A percentile compares a stretch with the other conserved stretches of the same genome.
phyloP scores from a whole-genome alignment of 441 rosid genomes.

The Kokia cookei region DNA sequence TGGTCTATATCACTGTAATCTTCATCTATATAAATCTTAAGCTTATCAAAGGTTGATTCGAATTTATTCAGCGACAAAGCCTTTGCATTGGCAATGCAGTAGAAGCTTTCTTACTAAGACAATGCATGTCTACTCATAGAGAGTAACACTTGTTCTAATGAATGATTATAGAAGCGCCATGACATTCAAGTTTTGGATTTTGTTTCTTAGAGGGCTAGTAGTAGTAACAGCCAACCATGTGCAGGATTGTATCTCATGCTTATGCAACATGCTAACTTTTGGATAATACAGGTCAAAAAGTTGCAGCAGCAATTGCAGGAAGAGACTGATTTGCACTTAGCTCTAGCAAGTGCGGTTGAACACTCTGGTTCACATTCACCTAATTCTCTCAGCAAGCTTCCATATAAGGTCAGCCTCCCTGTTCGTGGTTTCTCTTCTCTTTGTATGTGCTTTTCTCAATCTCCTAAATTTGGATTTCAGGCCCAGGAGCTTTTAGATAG shows the following conservation, averaged over 20 bases:
- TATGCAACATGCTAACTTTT: not conserved
- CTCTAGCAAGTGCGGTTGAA: conserved; percentile 65
- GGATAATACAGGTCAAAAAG: conserved; percentile 54
- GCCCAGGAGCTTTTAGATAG: conserved; percentile 76
- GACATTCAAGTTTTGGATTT: not conserved
- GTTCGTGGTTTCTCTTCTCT: not conserved
- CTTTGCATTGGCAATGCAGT: not conserved
- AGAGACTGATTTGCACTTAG: conserved; percentile 62
- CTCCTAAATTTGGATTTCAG: conserved; percentile 28
- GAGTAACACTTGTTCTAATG: not conserved
- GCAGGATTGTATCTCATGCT: conserved; percentile 2
- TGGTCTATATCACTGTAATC: not conserved
- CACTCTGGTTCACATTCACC: conserved; percentile 42
- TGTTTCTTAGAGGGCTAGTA: not conserved
- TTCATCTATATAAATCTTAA: not conserved
- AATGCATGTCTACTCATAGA: not conserved
- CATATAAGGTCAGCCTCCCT: conserved; percentile 51
- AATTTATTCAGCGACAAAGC: not conserved
- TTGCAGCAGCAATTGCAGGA: conserved; percentile 72
- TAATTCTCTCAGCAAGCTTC: conserved; percentile 56
- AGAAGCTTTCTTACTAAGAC: not conserved
- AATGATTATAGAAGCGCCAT: not conserved
- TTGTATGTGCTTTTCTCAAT: conserved; percentile 12
- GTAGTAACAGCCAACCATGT: not conserved
- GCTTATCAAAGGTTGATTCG: not conserved